Evolutionary conservation across 805 yeast genomes (phyloP), one percentile per base, ranked within the genome.

Genomic region (Debaryomyces castellii): DNA sequence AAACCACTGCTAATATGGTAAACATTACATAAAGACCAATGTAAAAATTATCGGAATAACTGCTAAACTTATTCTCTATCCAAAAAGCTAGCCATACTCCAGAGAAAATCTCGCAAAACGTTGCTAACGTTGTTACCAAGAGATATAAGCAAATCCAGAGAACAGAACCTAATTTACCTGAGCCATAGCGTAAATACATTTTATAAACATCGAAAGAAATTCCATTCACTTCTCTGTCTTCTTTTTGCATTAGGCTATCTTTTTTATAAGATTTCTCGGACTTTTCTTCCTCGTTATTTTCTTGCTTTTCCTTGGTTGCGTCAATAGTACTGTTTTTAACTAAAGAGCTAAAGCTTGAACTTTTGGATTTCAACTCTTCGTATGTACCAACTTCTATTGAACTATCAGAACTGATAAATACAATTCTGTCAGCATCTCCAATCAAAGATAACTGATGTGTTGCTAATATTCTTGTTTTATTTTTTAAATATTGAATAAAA

Each of bases 391-490:
- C 63, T 37, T 75, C 79, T 21, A 84, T 64, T 0, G 76, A 57
- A 1, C 87, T 82, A 41, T 84, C 84, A 14, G 83, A 80, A 53
- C 81, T 78, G 51, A 89, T 63, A 49, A 83, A 86, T 11, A 89
- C 72, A 24, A 89, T 68, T 36, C 85, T 71, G 58, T 84, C 87
- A 14, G 94, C 92, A 45, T 74, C 64, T 14, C 78, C 79, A 47
- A 88, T 77, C 48, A 88, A 69, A 6, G 88, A 78, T 39, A 89
- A 67, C 61, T 89, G 95, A 61, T 88, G 96, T 0, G 96, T 89
- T 1, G 94, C 94, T 54, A 88, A 69, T 7, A 89, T 54, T 52
- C 92, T 73, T 0, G 96, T 89, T 54, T 76, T 79, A 20, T 64
- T 60, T 28, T 66, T 63, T 47, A 89, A 59, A 18, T 81, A 47